These are phyloP conservation scores for Mortierella antarctica DNA, from an alignment of 192 early-diverging fungal genomes.

Conservation along the genomic window DNA sequence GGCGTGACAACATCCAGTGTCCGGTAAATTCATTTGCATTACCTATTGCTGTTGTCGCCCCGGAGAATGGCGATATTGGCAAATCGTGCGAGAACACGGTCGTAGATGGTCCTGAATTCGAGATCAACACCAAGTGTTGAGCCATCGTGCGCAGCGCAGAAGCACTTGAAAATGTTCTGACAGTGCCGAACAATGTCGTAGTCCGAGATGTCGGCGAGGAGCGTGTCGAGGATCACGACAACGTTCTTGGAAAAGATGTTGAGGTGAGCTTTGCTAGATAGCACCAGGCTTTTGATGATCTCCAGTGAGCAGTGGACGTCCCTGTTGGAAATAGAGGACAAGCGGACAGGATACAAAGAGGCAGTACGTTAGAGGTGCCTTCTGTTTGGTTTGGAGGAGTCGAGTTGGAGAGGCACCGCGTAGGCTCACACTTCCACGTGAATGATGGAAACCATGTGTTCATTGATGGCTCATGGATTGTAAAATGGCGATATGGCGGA, in stretches of 20 bases:
- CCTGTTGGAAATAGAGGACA: constrained; percentile 17
- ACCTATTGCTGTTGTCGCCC: constrained; percentile 35
- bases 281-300: constrained; percentile 79
- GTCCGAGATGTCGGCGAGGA: constrained; percentile 42
- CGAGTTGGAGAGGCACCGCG: too few relatives aligned
- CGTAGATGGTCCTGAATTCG: constrained; percentile 67
- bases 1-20: too few relatives aligned
- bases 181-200: constrained; percentile 47
- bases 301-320: constrained; percentile 76
- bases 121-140: constrained; percentile 77
- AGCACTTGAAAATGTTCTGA: constrained; percentile 66
- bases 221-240: constrained; percentile 69
- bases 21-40: not conserved
- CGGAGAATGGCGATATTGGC: constrained; percentile 53
- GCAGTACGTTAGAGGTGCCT: not conserved
- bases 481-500: too few relatives aligned
- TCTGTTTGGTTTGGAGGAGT: too few relatives aligned
- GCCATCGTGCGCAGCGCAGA: constrained; percentile 77
- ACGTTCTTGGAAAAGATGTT: constrained; percentile 87
- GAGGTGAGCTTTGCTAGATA: constrained; percentile 75
- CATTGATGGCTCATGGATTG: too few relatives aligned
- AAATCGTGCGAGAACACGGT: constrained; percentile 64
- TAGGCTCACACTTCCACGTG: too few relatives aligned
- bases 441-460: too few relatives aligned
- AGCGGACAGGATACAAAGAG: not conserved